Conservation (phyloP, 2,329 filamentous ascomycete species). For the Tolypocladium sp. region DNA sequence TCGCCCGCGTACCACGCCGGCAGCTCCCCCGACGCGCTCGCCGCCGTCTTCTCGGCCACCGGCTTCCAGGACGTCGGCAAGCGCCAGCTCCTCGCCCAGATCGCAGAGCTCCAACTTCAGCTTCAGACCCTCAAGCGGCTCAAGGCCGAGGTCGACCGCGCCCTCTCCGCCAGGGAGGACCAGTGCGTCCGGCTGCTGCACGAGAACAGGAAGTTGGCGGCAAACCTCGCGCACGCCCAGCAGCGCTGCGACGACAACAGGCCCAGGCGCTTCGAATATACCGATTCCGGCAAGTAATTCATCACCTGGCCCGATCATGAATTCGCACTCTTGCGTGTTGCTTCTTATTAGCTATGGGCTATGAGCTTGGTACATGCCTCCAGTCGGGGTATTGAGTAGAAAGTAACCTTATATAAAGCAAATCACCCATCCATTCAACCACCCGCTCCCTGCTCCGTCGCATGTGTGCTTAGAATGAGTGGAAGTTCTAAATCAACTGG, state of each 20-base stretch:
- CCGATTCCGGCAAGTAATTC: not conserved
- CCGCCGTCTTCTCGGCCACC: not conserved
- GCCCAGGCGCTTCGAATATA: not conserved
- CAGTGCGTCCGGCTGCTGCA: not conserved
- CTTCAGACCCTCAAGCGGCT: not conserved
- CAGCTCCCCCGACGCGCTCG: not conserved
- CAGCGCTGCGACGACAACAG: not conserved
- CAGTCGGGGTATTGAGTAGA: not conserved
- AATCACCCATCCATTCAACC: not conserved
- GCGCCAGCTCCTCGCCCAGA: not conserved
- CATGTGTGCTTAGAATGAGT: not conserved
- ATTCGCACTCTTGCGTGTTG: not conserved
- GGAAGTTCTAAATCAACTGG: not conserved
- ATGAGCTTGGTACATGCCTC: not conserved
- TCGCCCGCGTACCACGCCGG: too few relatives aligned
- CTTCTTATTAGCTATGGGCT: not conserved
- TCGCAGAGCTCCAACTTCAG: not conserved
- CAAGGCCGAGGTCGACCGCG: not conserved
- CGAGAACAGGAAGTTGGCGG: not conserved
- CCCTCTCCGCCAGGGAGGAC: not conserved
- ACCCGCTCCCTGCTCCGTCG: not conserved
- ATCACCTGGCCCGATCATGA: not conserved
- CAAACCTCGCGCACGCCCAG: not conserved
- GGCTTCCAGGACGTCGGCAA: not conserved
- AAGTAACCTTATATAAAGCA: not conserved